These are phyloP conservation scores for Moricandia moricandioides DNA, from an alignment of 345 rosid genomes.

Conservation along the genomic window DNA sequence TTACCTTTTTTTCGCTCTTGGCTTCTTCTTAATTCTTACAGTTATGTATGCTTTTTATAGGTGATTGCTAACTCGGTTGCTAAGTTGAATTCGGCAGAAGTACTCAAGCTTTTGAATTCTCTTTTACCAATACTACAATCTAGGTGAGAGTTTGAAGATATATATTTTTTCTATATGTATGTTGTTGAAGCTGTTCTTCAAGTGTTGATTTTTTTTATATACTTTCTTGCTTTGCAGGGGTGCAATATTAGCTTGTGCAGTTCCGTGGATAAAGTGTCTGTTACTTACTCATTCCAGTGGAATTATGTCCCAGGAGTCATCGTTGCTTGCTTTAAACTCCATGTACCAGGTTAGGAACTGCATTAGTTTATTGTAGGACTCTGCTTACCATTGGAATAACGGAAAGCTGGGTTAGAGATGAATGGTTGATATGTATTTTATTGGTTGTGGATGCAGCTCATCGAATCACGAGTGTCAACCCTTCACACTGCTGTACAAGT, in stretches of 20 bases:
- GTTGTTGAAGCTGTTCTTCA: not conserved
- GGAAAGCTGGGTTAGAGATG: not conserved
- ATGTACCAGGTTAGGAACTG: slow-evolving; percentile 68
- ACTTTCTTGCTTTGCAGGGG: slow-evolving; percentile 53
- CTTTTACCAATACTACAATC: slow-evolving; percentile 73
- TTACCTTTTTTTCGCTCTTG: not conserved
- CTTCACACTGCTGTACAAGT: slow-evolving; percentile 65
- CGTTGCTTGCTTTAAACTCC: slow-evolving; percentile 64
- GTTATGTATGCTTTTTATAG: slow-evolving; percentile 34
- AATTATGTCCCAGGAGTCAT: slow-evolving; percentile 83
- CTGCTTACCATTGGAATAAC: not conserved
- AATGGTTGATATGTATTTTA: not conserved
- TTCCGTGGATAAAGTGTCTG: slow-evolving; percentile 85
- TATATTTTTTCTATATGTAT: not conserved
- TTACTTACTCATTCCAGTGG: slow-evolving; percentile 83
- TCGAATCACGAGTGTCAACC: slow-evolving; percentile 76
- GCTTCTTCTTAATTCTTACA: not conserved
- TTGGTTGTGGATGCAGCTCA: slow-evolving; percentile 52
- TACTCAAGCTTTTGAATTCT: slow-evolving; percentile 66
- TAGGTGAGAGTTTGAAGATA: slow-evolving; percentile 47
- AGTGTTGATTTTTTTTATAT: too few species aligned
- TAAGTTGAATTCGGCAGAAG: slow-evolving; percentile 68
- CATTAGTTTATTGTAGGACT: not conserved
- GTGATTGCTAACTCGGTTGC: slow-evolving; percentile 83
- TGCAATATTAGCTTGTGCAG: slow-evolving; percentile 75